These are phyloP conservation scores for Trypanosoma rangeli DNA, from an alignment of 208 protist species.

Conservation along the genomic window DNA sequence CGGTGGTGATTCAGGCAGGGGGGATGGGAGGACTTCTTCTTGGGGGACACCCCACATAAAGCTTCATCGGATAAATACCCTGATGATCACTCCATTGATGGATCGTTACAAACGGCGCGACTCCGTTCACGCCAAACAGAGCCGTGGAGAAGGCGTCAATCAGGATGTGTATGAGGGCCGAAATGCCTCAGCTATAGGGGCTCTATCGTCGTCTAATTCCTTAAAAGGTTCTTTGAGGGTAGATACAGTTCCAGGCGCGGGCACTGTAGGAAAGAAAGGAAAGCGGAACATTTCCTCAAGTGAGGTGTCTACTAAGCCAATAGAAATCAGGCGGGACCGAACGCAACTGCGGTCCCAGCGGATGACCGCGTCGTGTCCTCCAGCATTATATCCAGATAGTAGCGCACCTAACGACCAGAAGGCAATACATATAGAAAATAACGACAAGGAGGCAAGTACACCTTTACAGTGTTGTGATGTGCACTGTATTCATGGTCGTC, in stretches of 20 bases:
- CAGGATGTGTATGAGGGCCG: neutral
- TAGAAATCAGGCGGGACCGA: neutral
- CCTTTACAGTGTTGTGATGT: constrained; percentile 29
- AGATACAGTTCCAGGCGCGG: neutral
- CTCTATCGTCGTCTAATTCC: neutral
- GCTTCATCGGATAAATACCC: neutral
- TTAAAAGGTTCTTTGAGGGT: neutral
- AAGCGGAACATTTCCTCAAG: neutral
- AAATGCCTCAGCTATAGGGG: neutral
- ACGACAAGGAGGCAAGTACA: neutral
- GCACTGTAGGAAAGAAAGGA: neutral
- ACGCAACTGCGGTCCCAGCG: neutral
- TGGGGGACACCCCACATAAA: neutral
- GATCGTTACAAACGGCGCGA: constrained; percentile 18
- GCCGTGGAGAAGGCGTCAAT: neutral
- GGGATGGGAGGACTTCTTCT: constrained; percentile 2
- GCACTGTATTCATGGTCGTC: constrained; percentile 65
- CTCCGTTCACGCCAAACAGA: neutral
- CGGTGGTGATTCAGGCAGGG: neutral
- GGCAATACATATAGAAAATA: neutral
- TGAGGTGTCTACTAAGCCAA: neutral
- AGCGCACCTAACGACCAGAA: neutral
- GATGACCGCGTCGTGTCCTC: constrained; percentile 3
- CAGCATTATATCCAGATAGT: neutral
- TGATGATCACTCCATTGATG: constrained; percentile 7